A percentile compares a stretch with the other conserved stretches of the same genome.
These are phyloP conservation scores for Petasospora rhodanensis DNA, from an alignment of 1,139 yeast genomes.

Conservation along the genomic window DNA sequence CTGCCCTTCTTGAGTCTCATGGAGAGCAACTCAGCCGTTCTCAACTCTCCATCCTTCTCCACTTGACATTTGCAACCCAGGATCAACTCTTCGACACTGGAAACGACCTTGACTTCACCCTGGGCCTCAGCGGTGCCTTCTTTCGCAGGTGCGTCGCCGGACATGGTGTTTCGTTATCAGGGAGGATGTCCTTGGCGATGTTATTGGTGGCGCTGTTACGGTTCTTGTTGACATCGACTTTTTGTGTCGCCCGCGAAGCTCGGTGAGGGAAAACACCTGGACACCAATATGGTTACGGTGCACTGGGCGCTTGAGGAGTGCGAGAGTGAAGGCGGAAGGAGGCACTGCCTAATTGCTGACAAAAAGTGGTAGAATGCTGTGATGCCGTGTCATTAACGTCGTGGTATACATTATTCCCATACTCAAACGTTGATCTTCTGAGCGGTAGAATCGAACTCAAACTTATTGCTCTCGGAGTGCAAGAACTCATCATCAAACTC, in stretches of 20 bases:
- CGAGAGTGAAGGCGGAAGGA: too few relatives aligned
- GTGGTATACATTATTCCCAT: neutral
- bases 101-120: slow-evolving; percentile 24
- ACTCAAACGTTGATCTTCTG: slow-evolving; percentile 12
- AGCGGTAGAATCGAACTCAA: slow-evolving; percentile 16
- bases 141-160: slow-evolving; percentile 10
- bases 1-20: slow-evolving; percentile 72
- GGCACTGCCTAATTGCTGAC: too few relatives aligned
- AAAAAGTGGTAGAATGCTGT: too few relatives aligned
- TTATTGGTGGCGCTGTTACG: too few relatives aligned
- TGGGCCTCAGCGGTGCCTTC: slow-evolving; percentile 11
- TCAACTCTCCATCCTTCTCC: slow-evolving; percentile 69
- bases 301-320: too few relatives aligned
- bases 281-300: too few relatives aligned
- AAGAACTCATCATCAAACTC: slow-evolving; percentile 22
- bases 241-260: too few relatives aligned
- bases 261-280: slow-evolving; percentile 1
- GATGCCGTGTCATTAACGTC: neutral
- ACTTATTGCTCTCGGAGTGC: slow-evolving; percentile 17
- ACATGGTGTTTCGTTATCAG: slow-evolving; percentile 6
- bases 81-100: slow-evolving; percentile 43
- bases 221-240: too few relatives aligned
- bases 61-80: slow-evolving; percentile 82
- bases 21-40: slow-evolving; percentile 84
- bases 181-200: too few relatives aligned